A percentile compares a stretch with the other conserved stretches of the same genome.
These are phyloP conservation scores for Salix udensis DNA, from an alignment of 345 rosid species.

Conservation along the genomic window DNA sequence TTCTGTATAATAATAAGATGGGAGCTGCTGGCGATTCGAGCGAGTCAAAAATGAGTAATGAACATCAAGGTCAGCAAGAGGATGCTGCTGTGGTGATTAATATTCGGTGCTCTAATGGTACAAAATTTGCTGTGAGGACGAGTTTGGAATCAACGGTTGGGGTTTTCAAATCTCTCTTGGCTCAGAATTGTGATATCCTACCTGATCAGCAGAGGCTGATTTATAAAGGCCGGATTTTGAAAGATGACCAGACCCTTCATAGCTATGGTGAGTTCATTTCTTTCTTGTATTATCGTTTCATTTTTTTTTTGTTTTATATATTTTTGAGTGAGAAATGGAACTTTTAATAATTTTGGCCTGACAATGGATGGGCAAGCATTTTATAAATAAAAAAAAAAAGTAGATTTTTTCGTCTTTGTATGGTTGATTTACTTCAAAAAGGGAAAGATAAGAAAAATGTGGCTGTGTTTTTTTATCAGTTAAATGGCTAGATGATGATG, in stretches of 20 bases:
- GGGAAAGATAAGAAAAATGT: neutral
- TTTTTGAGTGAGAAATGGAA: neutral
- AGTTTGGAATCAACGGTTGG: conserved; percentile 51
- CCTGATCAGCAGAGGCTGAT: conserved; percentile 78
- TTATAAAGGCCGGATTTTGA: conserved; percentile 81
- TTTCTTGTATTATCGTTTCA: neutral
- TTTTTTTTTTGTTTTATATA: neutral
- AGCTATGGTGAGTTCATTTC: conserved; percentile 49
- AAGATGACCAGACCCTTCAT: conserved; percentile 68
- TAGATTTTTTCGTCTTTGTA: neutral
- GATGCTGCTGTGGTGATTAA: conserved; percentile 38
- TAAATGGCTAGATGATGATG: neutral
- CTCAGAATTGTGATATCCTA: conserved; percentile 64
- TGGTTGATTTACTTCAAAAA: neutral
- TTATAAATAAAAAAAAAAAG: neutral
- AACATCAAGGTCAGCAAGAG: conserved; percentile 19
- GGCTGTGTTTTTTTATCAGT: neutral
- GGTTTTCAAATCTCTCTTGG: conserved; percentile 51
- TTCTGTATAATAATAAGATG: conserved; percentile 12
- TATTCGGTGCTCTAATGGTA: conserved; percentile 61
- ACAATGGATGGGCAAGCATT: neutral
- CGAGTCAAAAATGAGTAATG: conserved; percentile 37
- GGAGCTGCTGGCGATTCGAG: conserved; percentile 68
- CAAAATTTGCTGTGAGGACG: conserved; percentile 52
- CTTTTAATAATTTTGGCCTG: neutral